Base-by-base conservation (phyloP, 2,329 filamentous ascomycete genomes). In the Fusarium nisikadoi region DNA sequence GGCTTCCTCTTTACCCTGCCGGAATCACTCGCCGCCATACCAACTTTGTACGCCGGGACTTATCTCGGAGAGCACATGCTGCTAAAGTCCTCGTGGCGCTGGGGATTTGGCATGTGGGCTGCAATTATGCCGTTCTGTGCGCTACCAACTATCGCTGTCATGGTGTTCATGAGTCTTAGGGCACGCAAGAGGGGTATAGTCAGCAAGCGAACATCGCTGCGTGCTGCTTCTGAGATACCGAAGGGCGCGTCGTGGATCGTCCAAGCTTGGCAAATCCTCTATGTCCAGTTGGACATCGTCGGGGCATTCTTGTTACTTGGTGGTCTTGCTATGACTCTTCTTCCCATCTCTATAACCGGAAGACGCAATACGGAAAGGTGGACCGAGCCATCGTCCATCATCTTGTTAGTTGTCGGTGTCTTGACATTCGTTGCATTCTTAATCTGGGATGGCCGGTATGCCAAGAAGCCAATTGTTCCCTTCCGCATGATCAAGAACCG, bases 381-480 rank as follows among this genome's bases (percentile, higher is more conserved):
- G 68, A 20, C 67, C 0, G 39, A 60, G 17, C 59, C 65, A 8
- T 69, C 55, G 0, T 69, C 60, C n/a, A 78, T 20, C 4, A 8
- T 36, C 6, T 39, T 60, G 8, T 14, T 54, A 1, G 56, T 70
- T 1, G 19, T 81, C 25, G 81, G 81, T 0, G 72, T 75, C 2
- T 27, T 75, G 6, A 68, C 69, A 9, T 63, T 80, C 16, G 47
- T 35, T 11, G 62, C 62, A 1, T 81, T 83, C 56, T 50, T 79
- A 8, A 46, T 80, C 8, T 83, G 81, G 80, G 82, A 83, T 33
- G 66, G 76, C 31, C 78, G 76, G 54, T 80, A 79, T 38, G 82
- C 82, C 4, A 75, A 74, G 36, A 78, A 79, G 36, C 81, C 81
- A 0, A 82, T 83, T 29, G 76, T 84, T 17, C 81, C 82, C 3